phyloP scores from a whole-genome alignment of 352 stramenopile genomes.

The Globisporangium recalcitrans region DNA sequence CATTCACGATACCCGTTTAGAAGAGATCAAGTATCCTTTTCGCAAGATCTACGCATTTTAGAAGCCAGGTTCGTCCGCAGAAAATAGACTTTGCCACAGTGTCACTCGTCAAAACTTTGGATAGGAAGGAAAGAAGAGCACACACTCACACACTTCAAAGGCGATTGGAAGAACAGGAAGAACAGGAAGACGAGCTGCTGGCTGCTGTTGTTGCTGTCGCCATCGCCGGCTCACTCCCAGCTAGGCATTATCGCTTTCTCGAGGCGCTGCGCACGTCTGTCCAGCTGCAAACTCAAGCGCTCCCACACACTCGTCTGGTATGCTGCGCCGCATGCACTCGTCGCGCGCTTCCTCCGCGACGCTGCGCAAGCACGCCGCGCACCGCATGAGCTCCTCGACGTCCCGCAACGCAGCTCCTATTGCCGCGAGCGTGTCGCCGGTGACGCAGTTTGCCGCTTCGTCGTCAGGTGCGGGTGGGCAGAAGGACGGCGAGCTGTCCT shows the following conservation, averaged over 20 bases:
- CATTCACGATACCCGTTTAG: too few species aligned
- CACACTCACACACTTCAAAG: constrained; percentile 4
- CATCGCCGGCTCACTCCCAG: background rate
- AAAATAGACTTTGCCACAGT: background rate
- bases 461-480: constrained; percentile 15
- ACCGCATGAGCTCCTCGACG: constrained; percentile 17
- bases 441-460: constrained; percentile 9
- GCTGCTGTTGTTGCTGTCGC: background rate
- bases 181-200: background rate
- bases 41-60: background rate
- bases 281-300: background rate
- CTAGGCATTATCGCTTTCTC: constrained; percentile 5
- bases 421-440: constrained; percentile 11
- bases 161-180: background rate
- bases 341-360: background rate
- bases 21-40: background rate
- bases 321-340: constrained; percentile 15
- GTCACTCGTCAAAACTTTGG: constrained; percentile 9
- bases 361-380: constrained; percentile 3
- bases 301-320: background rate
- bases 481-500: constrained; percentile 32
- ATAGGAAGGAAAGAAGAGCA: constrained; percentile 8
- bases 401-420: constrained; percentile 11
- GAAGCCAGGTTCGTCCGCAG: constrained; percentile 1
- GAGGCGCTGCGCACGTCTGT: constrained; percentile 1